These are phyloP conservation scores for Diaporthe citriasiana DNA, from an alignment of 2,329 filamentous ascomycete genomes.

Conservation along the genomic window DNA sequence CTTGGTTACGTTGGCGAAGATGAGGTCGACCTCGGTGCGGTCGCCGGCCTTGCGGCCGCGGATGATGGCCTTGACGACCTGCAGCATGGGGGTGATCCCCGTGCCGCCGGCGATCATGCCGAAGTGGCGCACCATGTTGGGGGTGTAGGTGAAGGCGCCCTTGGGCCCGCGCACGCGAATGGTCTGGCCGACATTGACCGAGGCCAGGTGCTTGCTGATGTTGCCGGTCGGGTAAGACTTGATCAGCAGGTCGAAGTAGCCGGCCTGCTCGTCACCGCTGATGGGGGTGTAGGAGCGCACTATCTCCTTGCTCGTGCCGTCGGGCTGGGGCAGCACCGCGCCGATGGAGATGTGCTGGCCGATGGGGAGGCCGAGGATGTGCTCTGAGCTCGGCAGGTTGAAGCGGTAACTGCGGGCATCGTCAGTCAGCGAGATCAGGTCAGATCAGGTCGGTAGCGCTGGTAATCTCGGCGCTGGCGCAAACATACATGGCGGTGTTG, in stretches of 20 bases:
- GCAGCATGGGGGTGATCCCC: slow-evolving; percentile 98
- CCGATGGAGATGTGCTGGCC: slow-evolving; percentile 99
- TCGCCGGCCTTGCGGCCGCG: slow-evolving; percentile 84
- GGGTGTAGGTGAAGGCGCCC: slow-evolving; percentile 96
- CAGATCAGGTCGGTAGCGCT: neutral
- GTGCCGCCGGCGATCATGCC: slow-evolving; percentile 99
- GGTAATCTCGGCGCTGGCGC: slow-evolving; percentile 30
- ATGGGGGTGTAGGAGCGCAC: slow-evolving; percentile 94
- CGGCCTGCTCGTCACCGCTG: slow-evolving; percentile 88
- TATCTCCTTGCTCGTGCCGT: slow-evolving; percentile 84
- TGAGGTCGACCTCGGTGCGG: slow-evolving; percentile 89
- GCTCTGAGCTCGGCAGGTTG: slow-evolving; percentile 80
- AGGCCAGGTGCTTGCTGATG: slow-evolving; percentile 93
- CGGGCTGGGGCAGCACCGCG: slow-evolving; percentile 76
- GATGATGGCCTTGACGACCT: slow-evolving; percentile 92
- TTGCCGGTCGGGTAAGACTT: slow-evolving; percentile 98
- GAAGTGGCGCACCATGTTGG: slow-evolving; percentile 96
- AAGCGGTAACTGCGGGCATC: slow-evolving; percentile 82
- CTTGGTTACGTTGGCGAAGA: slow-evolving; percentile 95
- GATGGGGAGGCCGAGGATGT: slow-evolving; percentile 95
- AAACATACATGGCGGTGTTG: slow-evolving; percentile 92
- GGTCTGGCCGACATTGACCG: slow-evolving; percentile 83
- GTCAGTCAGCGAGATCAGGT: neutral
- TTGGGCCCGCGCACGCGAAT: slow-evolving; percentile 96
- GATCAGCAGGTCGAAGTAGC: slow-evolving; percentile 96